Percentiles rank a stretch among this genome's conserved stretches.
phyloP scores from a whole-genome alignment of 2,329 filamentous ascomycete species.

The Gaeumannomyces tritici region DNA sequence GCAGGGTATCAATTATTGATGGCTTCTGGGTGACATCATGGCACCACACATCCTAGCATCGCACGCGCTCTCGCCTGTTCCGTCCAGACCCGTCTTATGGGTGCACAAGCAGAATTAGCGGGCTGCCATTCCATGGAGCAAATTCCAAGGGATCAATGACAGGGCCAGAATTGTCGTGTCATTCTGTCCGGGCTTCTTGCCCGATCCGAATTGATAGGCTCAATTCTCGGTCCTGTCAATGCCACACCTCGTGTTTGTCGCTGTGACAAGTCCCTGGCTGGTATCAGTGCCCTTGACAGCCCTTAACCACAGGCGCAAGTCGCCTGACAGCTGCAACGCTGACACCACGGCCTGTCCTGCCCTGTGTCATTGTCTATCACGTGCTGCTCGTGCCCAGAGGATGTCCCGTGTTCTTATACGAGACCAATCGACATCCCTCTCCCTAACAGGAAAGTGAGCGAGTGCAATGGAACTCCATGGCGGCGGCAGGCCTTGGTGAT shows the following conservation, averaged over 20 bases:
- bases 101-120: too few species aligned
- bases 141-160: neutral
- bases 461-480: too few species aligned
- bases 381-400: too few species aligned
- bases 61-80: neutral
- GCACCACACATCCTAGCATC: neutral
- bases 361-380: neutral
- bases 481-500: too few species aligned
- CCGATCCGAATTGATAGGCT: neutral
- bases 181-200: neutral
- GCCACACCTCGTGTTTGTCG: neutral
- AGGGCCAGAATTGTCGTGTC: neutral
- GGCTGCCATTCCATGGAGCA: too few species aligned
- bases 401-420: too few species aligned
- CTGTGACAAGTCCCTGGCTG: neutral
- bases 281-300: too few species aligned
- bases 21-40: neutral
- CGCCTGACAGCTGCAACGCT: neutral
- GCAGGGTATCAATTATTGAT: too few species aligned
- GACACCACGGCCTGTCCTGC: neutral
- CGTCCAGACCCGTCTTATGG: neutral
- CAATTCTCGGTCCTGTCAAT: neutral
- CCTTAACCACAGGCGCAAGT: neutral
- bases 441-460: too few species aligned
- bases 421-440: too few species aligned